Evolutionary conservation across 805 yeast genomes (phyloP).

Genomic region (Starmera dryadoides): DNA sequence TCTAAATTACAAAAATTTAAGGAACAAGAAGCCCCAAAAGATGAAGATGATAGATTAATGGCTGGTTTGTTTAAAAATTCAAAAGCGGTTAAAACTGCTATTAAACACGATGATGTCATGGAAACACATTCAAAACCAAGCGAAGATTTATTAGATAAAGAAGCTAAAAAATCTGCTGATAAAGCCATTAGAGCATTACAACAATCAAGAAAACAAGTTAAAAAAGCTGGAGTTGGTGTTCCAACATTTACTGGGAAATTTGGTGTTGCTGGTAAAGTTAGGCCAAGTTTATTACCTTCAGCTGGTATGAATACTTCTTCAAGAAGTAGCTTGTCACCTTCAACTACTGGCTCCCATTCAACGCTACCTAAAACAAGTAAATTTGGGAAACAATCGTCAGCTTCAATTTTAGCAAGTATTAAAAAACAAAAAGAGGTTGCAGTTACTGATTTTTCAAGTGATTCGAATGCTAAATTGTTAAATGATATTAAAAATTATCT

Average conservation of each 20-base stretch:
- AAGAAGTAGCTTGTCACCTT: slow-evolving; percentile 12
- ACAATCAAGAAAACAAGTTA: slow-evolving; percentile 41
- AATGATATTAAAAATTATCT: slow-evolving; percentile 34
- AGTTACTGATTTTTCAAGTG: neutral
- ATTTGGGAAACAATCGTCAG: slow-evolving; percentile 29
- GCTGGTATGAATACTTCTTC: no score
- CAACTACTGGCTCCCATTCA: no score
- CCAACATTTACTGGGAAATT: slow-evolving; percentile 97
- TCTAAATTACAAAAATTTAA: slow-evolving; percentile 59
- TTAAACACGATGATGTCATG: slow-evolving; percentile 74
- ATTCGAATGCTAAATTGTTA: slow-evolving; percentile 20
- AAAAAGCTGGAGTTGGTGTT: slow-evolving; percentile 50
- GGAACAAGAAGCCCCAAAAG: slow-evolving; percentile 29
- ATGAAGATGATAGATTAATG: slow-evolving; percentile 62
- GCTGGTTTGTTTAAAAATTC: slow-evolving; percentile 66
- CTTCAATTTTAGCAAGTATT: slow-evolving; percentile 41
- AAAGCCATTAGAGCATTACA: slow-evolving; percentile 49
- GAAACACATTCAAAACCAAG: slow-evolving; percentile 33
- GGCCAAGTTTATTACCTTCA: slow-evolving; percentile 6
- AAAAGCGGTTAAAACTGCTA: slow-evolving; percentile 59
- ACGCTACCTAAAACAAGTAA: slow-evolving; percentile 18
- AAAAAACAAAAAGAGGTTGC: slow-evolving; percentile 28
- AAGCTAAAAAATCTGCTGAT: slow-evolving; percentile 51
- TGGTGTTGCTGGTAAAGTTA: slow-evolving; percentile 71
- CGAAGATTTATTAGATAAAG: slow-evolving; percentile 39